Base-by-base conservation (phyloP, 1,139 yeast species). In the Candida sp. region DNA sequence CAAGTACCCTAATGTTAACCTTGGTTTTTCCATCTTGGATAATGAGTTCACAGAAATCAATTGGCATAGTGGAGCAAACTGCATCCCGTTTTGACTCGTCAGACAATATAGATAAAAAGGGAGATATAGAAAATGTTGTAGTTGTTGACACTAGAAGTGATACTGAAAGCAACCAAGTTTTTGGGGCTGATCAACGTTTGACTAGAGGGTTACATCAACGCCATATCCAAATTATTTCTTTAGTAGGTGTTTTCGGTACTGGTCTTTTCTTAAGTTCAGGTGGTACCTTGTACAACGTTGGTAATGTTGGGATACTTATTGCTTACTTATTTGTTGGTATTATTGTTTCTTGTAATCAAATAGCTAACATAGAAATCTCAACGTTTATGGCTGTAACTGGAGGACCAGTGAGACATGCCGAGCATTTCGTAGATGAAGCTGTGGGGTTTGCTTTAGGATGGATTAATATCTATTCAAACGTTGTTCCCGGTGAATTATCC, bases 141-240 rank as follows among this genome's bases (percentile, higher is more conserved):
- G 19, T 6, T n/a, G 11, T 32, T 32, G 34, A 32, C 19, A 32
- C 12, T 12, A 3, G 12, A 7, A 32, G 34, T 32, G 19, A 32
- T 32, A 32, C 6, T 12, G 34, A 32, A 32, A 9, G 25, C 22
- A 22, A 35, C 5, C n/a, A 34, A 9, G 38, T 35, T 21, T 35
- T 35, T 35, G 25, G 15, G 11, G 7, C 19, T 7, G 38, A 35
- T 11, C n/a, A 35, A 6, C 15, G 27, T 7, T 35, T 35, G 22
- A 22, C n/a, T 21, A 35, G 38, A 15, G 29, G 29, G 7, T 22
- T 35, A 6, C 27, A 35, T 11, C 29, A 21, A 11, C 38, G 38
- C 19, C 69, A 64, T 40, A 52, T 67, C 35, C 60, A 59, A 35
- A 65, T 66, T 64, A 49, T 67, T 21, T 55, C 71, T 3, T 55